Evolutionary conservation across 2,329 filamentous ascomycete genomes (phyloP), one percentile per base, ranked within the genome.

Genomic region (Blumeria hordei): DNA sequence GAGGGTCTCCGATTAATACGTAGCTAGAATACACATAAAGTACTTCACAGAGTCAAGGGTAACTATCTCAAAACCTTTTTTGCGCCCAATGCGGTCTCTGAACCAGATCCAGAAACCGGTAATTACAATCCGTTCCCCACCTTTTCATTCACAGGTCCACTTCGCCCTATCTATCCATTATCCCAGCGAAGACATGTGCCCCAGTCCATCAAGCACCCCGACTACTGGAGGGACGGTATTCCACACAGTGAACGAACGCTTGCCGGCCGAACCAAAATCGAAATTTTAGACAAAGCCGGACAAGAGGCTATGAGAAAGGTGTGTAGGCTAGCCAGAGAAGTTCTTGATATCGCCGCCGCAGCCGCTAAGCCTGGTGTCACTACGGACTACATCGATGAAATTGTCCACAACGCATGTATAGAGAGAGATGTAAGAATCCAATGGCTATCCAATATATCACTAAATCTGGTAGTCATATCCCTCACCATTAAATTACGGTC

Each of bases 351-450:
- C 64, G 87, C 88, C 1, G 92, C 87, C 0, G 79, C 82, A 12
- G 90, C 83, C 54, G 71, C 84, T 49, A 83, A 81, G 65, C 90
- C 92, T n/a, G 92, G 92, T 52, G 83, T 96, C 36, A 95, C 90
- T 6, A 96, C 92, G 6, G 92, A 98, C 66, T 81, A 93, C 63
- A 87, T 98, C 57, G 92, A 98, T 65, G 83, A 93, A 69, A 74
- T 96, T 59, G 88, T 94, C 43, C 92, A 98, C 72, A 86, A 94
- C 62, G 92, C 90, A 54, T 95, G 87, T 66, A 72, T 96, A 60
- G 90, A 95, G 70, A 78, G 92, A 69, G 78, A 95, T 61, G 90
- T 95, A 70, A 70, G 84, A 9, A 67, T 10, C 18, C n/a, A 12
- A 41, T 16, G 5, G n/a, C 35, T 12, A 9, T n/a, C 9, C 35